These are phyloP conservation scores for Firmiana major DNA, from an alignment of 345 rosid species.

Conservation along the genomic window DNA sequence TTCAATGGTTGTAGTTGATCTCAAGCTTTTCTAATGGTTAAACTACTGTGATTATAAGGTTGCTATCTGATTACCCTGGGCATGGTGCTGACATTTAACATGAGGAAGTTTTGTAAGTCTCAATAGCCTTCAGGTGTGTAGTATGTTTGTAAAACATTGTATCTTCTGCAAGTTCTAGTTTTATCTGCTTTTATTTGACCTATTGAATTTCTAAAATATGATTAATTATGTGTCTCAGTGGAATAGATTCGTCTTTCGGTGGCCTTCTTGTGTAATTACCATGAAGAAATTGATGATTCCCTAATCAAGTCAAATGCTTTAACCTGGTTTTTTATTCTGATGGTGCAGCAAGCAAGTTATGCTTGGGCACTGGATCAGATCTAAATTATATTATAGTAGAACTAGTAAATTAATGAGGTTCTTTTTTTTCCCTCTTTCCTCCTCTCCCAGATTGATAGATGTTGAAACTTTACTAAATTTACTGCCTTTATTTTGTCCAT, in stretches of 20 bases:
- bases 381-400: neutral
- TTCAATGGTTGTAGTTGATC: constrained; percentile 33
- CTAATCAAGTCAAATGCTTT: neutral
- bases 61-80: neutral
- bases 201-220: neutral
- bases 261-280: neutral
- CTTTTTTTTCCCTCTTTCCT: neutral
- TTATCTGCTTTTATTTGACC: neutral
- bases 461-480: neutral
- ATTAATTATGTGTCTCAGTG: neutral
- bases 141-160: neutral
- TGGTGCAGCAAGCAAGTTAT: neutral
- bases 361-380: neutral
- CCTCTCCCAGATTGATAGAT: neutral
- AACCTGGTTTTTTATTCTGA: neutral
- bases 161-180: neutral
- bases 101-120: neutral
- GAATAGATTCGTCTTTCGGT: neutral
- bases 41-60: neutral
- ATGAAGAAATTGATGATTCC: neutral
- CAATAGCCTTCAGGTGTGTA: neutral
- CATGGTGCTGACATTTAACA: neutral
- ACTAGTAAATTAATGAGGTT: neutral
- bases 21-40: constrained; percentile 25
- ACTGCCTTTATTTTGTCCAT: neutral